These are phyloP conservation scores for Ligustrum vulgare DNA, from an alignment of 257 asterid species.

Conservation along the genomic window DNA sequence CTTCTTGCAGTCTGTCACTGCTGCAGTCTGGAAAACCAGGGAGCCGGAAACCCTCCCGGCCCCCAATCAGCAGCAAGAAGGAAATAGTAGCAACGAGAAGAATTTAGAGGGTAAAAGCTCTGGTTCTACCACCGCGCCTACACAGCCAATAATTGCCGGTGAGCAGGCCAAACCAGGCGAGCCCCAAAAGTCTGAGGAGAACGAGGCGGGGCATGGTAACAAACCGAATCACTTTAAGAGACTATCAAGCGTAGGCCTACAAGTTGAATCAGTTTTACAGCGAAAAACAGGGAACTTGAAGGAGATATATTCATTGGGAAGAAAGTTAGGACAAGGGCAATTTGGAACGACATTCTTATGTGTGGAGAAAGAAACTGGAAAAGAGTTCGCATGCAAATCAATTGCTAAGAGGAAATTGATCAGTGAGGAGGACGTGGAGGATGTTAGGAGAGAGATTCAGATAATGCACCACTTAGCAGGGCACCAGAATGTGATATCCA, in stretches of 20 bases:
- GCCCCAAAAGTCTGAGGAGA: constrained; percentile 22
- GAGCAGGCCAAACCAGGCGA: constrained; percentile 29
- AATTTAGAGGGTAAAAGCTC: constrained; percentile 23
- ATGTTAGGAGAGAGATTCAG: constrained; percentile 57
- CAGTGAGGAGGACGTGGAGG: constrained; percentile 53
- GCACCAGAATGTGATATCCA: constrained; percentile 47
- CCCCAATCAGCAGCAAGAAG: constrained; percentile 34
- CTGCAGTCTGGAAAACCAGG: constrained; percentile 56
- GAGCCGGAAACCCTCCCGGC: constrained; percentile 38
- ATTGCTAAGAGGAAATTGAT: constrained; percentile 49
- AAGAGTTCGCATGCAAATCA: constrained; percentile 47
- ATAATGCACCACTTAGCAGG: constrained; percentile 56
- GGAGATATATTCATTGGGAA: constrained; percentile 36
- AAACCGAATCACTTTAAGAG: constrained; percentile 35
- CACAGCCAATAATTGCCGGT: constrained; percentile 35
- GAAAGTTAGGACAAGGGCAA: constrained; percentile 52
- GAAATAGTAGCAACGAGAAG: constrained; percentile 23
- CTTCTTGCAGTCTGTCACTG: constrained; percentile 55
- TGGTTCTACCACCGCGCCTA: constrained; percentile 40
- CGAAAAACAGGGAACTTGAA: constrained; percentile 41
- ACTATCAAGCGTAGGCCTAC: constrained; percentile 39
- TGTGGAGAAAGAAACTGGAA: constrained; percentile 39
- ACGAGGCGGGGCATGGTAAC: constrained; percentile 22
- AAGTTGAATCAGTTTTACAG: constrained; percentile 44
- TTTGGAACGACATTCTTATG: constrained; percentile 51